These are phyloP conservation scores for Populus deltoides DNA, from an alignment of 345 rosid genomes.

Conservation along the genomic window DNA sequence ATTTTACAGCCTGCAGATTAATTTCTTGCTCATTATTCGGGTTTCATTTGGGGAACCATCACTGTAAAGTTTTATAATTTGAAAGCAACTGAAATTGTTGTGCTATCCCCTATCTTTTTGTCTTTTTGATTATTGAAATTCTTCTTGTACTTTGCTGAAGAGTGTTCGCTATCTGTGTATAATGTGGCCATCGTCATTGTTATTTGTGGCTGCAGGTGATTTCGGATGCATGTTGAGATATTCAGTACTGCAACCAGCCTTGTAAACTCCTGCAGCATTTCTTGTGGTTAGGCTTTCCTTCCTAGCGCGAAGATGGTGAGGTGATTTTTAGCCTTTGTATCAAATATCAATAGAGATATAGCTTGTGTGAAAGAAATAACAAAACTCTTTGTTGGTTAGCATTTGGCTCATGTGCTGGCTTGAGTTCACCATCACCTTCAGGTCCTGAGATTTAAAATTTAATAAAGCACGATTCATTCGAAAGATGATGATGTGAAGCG, in stretches of 20 bases:
- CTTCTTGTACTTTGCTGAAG: background rate
- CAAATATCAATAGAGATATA: slow-evolving; percentile 6
- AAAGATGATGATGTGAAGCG: no score
- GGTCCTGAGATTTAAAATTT: background rate
- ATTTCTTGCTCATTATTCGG: background rate
- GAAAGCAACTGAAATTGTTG: background rate
- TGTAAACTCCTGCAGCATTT: background rate
- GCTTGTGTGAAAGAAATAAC: slow-evolving; percentile 2
- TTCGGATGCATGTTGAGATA: slow-evolving; percentile 1
- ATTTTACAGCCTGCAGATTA: background rate
- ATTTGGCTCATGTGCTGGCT: background rate
- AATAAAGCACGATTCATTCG: no score
- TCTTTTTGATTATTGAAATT: background rate
- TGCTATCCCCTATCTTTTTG: no score
- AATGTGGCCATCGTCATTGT: background rate
- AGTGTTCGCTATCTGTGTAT: background rate
- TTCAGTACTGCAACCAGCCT: background rate
- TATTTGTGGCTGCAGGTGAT: slow-evolving; percentile 32
- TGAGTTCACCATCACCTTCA: background rate
- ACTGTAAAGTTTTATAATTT: no score
- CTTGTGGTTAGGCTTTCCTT: background rate
- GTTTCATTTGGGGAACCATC: no score
- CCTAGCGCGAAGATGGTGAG: slow-evolving; percentile 11
- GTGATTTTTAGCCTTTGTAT: slow-evolving; percentile 4
- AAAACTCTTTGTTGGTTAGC: background rate